Conservation (phyloP, 306 rosid genomes). For the Malus sieversii region DNA sequence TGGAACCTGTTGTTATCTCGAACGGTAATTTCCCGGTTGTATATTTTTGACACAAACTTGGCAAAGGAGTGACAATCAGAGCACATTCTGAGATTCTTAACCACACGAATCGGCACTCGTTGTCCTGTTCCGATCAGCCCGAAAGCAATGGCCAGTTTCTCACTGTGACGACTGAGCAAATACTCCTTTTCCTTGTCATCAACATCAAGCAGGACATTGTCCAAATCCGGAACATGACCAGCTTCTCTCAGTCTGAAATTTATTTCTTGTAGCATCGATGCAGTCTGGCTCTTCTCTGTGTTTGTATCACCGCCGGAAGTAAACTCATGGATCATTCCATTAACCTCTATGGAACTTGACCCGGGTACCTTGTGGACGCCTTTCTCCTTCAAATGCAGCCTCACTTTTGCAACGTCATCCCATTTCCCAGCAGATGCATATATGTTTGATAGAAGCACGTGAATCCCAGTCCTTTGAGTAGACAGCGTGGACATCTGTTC, state of each 20-base stretch:
- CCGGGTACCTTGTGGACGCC: slow-evolving; percentile 60
- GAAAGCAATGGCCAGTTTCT: slow-evolving; percentile 71
- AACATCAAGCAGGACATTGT: slow-evolving; percentile 64
- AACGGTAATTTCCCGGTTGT: slow-evolving; percentile 49
- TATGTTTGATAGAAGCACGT: slow-evolving; percentile 62
- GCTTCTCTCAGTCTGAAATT: slow-evolving; percentile 39
- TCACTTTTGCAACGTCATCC: slow-evolving; percentile 76
- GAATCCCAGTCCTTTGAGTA: slow-evolving; percentile 48
- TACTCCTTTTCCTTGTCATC: slow-evolving; percentile 55
- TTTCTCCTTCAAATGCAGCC: slow-evolving; percentile 57
- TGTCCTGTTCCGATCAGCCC: slow-evolving; percentile 49
- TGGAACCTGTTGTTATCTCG: slow-evolving; percentile 69
- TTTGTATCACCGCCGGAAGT: slow-evolving; percentile 58
- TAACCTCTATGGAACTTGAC: slow-evolving; percentile 52
- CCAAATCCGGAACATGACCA: slow-evolving; percentile 69
- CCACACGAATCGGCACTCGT: slow-evolving; percentile 49
- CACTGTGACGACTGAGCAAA: slow-evolving; percentile 63
- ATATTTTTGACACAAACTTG: slow-evolving; percentile 50
- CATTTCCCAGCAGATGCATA: slow-evolving; percentile 73
- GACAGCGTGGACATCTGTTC: slow-evolving; percentile 36
- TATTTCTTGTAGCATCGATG: slow-evolving; percentile 54
- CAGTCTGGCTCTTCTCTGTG: slow-evolving; percentile 30
- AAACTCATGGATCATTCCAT: slow-evolving; percentile 62
- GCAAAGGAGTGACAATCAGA: slow-evolving; percentile 72
- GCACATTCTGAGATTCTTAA: slow-evolving; percentile 60